phyloP scores from a whole-genome alignment of 192 early-diverging fungal genomes.

The Pilobolus umbonatus region DNA sequence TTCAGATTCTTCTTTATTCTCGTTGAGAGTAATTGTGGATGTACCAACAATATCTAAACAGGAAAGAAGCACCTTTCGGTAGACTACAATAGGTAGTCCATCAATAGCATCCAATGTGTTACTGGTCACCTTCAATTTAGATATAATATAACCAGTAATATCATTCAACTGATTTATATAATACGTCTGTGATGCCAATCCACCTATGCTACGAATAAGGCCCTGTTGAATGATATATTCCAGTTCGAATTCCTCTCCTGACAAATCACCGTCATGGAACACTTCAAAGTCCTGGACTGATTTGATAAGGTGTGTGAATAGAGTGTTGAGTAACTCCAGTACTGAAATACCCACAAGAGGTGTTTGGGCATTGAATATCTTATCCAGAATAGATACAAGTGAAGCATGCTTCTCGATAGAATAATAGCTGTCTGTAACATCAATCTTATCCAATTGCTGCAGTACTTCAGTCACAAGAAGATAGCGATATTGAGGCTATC shows the following conservation, averaged over 20 bases:
- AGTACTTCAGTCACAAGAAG: constrained; percentile 47
- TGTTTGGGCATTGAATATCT: constrained; percentile 36
- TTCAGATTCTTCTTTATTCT: constrained; percentile 1
- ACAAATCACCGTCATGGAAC: background rate
- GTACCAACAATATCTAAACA: constrained; percentile 43
- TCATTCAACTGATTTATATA: constrained; percentile 56
- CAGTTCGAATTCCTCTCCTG: background rate
- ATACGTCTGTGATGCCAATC: constrained; percentile 52
- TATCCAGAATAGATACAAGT: constrained; percentile 37
- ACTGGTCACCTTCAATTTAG: constrained; percentile 26
- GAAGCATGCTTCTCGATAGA: constrained; percentile 35
- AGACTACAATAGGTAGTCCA: constrained; percentile 36
- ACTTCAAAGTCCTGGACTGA: constrained; percentile 18
- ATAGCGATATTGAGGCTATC: constrained; percentile 46
- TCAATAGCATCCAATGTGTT: constrained; percentile 28
- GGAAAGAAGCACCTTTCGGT: constrained; percentile 36
- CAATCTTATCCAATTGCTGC: constrained; percentile 31
- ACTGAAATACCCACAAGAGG: constrained; percentile 45
- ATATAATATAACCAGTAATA: constrained; percentile 47
- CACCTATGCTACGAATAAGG: constrained; percentile 27
- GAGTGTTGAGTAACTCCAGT: constrained; percentile 45
- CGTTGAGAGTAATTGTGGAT: background rate
- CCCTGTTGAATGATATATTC: constrained; percentile 15
- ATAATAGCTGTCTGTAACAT: background rate
- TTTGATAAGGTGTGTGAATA: constrained; percentile 37